Percentiles rank a stretch among this genome's conserved stretches.
phyloP scores from a whole-genome alignment of 108 stramenopile genomes.

The Bacterosira constricta region DNA sequence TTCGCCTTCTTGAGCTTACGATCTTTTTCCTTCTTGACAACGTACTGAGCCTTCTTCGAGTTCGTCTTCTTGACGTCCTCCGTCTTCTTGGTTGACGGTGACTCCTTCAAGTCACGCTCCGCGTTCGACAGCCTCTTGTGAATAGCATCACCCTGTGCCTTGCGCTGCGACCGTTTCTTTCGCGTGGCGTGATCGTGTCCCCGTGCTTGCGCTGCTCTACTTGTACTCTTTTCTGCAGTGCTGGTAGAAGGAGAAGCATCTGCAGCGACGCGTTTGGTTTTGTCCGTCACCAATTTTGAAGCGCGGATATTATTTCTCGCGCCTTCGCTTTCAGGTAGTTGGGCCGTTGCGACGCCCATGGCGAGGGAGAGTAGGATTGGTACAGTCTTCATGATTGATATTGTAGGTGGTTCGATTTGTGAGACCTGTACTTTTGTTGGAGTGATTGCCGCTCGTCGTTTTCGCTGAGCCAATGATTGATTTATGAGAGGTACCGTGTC shows the following conservation, averaged over 20 bases:
- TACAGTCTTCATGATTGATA: constrained; percentile 2
- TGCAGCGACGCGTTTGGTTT: background rate
- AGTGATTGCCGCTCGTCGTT: no score
- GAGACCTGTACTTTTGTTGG: no score
- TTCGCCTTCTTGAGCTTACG: background rate
- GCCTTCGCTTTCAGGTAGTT: background rate
- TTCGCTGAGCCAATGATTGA: no score
- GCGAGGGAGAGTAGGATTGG: background rate
- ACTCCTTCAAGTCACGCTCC: background rate
- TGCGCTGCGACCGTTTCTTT: background rate
- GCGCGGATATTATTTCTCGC: background rate
- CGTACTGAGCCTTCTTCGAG: background rate
- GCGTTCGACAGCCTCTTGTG: background rate
- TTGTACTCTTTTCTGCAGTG: background rate
- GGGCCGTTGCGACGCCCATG: constrained; percentile 3
- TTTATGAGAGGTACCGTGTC: no score
- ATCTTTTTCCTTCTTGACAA: background rate
- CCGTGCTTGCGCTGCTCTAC: background rate
- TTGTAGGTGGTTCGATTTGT: no score
- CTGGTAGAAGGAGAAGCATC: background rate
- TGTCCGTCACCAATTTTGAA: background rate
- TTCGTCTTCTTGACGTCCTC: background rate
- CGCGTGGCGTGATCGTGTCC: no score
- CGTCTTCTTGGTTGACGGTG: background rate
- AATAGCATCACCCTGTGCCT: background rate